phyloP scores from a whole-genome alignment of 768 basidiomycete genomes.

The Pisolithus sp. region DNA sequence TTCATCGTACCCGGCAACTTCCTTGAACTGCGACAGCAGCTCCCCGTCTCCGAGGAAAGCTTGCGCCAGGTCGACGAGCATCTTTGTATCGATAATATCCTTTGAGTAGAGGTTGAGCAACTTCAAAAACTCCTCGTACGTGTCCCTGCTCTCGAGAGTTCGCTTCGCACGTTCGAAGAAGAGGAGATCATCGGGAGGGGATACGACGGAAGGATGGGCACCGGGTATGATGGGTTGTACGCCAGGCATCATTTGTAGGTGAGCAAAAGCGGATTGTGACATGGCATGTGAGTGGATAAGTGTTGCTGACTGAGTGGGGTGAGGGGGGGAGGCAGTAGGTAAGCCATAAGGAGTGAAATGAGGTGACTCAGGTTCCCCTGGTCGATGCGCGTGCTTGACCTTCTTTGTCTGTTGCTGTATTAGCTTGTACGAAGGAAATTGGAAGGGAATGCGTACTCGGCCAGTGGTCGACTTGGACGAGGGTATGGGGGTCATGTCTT shows the following conservation, averaged over 20 bases:
- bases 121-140: conserved; percentile 93
- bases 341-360: conserved; percentile 41
- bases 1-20: conserved; percentile 76
- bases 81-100: conserved; percentile 83
- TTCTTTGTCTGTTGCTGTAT: conserved; percentile 47
- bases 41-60: conserved; percentile 80
- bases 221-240: conserved; percentile 15
- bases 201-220: conserved; percentile 27
- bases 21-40: conserved; percentile 78
- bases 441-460: conserved; percentile 33
- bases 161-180: conserved; percentile 95
- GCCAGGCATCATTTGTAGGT: conserved; percentile 20
- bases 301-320: conserved; percentile 15
- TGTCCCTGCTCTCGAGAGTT: conserved; percentile 63
- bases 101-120: conserved; percentile 84
- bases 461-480: conserved; percentile 42
- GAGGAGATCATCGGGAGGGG: conserved; percentile 66
- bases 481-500: conserved; percentile 59
- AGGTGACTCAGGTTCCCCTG: conserved; percentile 50
- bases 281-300: conserved; percentile 22
- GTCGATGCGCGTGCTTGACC: conserved; percentile 54
- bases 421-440: background rate
- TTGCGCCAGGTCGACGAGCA: conserved; percentile 73
- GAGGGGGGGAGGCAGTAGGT: conserved; percentile 31
- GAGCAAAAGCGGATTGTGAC: conserved; percentile 22